Conservation (phyloP, 495 filamentous ascomycete genomes). For the Talaromyces liani region DNA sequence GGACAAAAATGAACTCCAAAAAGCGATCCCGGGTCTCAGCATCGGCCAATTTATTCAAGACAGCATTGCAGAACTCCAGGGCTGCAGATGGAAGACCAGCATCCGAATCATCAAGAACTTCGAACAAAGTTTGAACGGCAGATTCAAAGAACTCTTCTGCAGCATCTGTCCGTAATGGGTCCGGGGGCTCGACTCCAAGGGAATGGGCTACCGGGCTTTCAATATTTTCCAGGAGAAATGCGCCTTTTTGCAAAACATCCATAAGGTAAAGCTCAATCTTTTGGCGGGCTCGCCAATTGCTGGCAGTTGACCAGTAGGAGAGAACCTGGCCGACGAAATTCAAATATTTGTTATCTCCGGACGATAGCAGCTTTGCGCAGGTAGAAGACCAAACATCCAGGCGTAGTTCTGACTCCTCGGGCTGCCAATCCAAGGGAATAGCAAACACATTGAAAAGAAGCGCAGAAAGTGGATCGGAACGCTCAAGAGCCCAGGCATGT, state of each 20-base stretch:
- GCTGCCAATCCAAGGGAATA: conserved; percentile 56
- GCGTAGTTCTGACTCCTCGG: conserved; percentile 70
- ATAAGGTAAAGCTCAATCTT: conserved; percentile 91
- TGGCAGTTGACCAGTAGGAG: conserved; percentile 77
- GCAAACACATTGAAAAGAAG: conserved; percentile 86
- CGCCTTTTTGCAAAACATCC: conserved; percentile 85
- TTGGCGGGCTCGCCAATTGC: conserved; percentile 80
- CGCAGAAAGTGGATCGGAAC: conserved; percentile 78
- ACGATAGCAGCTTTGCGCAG: conserved; percentile 63
- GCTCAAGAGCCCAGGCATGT: conserved; percentile 60
- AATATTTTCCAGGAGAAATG: conserved; percentile 81
- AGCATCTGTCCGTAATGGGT: conserved; percentile 67
- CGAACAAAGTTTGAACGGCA: conserved; percentile 76
- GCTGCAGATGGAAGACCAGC: conserved; percentile 81
- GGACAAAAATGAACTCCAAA: conserved; percentile 71
- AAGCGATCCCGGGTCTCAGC: conserved; percentile 63
- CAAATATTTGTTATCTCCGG: conserved; percentile 34
- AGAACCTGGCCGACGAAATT: conserved; percentile 44
- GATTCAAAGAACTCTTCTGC: conserved; percentile 86
- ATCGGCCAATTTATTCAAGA: conserved; percentile 66
- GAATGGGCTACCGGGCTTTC: conserved; percentile 38
- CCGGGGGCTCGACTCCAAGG: conserved; percentile 40
- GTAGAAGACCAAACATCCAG: conserved; percentile 81
- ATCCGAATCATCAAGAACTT: conserved; percentile 67
- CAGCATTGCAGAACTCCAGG: conserved; percentile 72